phyloP scores from a whole-genome alignment of 2,329 filamentous ascomycete genomes.

The Rugonectria rugulosa region DNA sequence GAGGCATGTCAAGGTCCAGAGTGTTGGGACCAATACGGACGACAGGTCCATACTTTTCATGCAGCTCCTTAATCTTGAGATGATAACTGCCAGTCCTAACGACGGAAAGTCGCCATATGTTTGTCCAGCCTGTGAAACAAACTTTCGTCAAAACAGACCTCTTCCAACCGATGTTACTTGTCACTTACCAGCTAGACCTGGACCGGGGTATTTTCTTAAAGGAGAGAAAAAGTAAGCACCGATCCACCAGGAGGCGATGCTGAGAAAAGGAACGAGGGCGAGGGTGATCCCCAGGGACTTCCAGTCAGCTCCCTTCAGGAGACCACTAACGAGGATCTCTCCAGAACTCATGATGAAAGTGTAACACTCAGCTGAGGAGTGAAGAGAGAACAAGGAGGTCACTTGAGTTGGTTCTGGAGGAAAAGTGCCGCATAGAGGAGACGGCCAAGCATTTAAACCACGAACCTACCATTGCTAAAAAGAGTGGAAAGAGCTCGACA shows the following conservation, averaged over 20 bases:
- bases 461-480: neutral
- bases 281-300: slow-evolving; percentile 12
- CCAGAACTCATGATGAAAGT: slow-evolving; percentile 22
- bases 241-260: slow-evolving; percentile 26
- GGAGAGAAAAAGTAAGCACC: slow-evolving; percentile 25
- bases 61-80: slow-evolving; percentile 42
- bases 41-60: slow-evolving; percentile 49
- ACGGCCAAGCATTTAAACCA: slow-evolving; percentile 7
- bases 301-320: slow-evolving; percentile 21
- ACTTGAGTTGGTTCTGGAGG: neutral
- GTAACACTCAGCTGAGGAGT: neutral
- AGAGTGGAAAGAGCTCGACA: neutral
- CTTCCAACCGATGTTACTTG: too few relatives aligned
- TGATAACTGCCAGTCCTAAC: slow-evolving; percentile 41
- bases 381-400: neutral
- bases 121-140: slow-evolving; percentile 40
- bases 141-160: too few relatives aligned
- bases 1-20: slow-evolving; percentile 46
- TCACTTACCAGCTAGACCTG: slow-evolving; percentile 25
- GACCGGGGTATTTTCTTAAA: slow-evolving; percentile 27
- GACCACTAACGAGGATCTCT: slow-evolving; percentile 17
- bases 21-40: slow-evolving; percentile 51
- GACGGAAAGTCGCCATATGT: slow-evolving; percentile 46
- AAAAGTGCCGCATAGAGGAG: neutral
- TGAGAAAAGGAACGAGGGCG: slow-evolving; percentile 22